Percentiles rank a stretch among this genome's conserved stretches.
Conservation (phyloP, 2,329 filamentous ascomycete genomes). For the Venturia oleaginea region DNA sequence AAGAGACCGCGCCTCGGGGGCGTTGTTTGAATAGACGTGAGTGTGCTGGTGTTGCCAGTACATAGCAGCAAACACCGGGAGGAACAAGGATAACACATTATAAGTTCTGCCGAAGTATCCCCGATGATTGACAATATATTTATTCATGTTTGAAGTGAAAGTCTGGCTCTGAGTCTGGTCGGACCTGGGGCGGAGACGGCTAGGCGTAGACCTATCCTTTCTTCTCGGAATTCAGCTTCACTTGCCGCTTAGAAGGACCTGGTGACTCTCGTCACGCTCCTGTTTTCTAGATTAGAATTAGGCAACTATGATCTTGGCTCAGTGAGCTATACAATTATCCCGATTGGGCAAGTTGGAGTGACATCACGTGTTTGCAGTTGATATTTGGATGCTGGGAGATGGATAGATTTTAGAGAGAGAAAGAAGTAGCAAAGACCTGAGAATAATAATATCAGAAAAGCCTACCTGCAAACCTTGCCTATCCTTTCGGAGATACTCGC, state of each 20-base stretch:
- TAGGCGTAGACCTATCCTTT: not conserved
- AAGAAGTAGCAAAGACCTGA: not conserved
- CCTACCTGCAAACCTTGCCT: not conserved
- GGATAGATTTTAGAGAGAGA: too few relatives aligned
- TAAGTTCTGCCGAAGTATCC: not conserved
- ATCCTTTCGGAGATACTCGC: not conserved
- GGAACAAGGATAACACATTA: not conserved
- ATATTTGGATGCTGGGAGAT: not conserved
- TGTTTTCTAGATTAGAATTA: not conserved
- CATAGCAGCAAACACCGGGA: not conserved
- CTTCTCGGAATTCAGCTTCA: not conserved
- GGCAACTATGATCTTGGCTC: not conserved
- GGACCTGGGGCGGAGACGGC: not conserved
- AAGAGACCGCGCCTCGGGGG: too few relatives aligned
- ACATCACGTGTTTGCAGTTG: not conserved
- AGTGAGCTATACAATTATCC: slow-evolving; percentile 3
- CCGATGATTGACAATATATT: not conserved
- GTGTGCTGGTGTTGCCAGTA: not conserved
- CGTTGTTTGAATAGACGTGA: too few relatives aligned
- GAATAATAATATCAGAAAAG: not conserved
- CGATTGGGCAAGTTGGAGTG: not conserved
- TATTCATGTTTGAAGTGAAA: not conserved
- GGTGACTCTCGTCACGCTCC: not conserved
- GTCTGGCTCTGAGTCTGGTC: not conserved
- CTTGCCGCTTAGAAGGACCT: not conserved